Percentiles rank a stretch among this genome's conserved stretches.
These are phyloP conservation scores for Trametes sanguinea DNA, from an alignment of 768 basidiomycete genomes.

Conservation along the genomic window DNA sequence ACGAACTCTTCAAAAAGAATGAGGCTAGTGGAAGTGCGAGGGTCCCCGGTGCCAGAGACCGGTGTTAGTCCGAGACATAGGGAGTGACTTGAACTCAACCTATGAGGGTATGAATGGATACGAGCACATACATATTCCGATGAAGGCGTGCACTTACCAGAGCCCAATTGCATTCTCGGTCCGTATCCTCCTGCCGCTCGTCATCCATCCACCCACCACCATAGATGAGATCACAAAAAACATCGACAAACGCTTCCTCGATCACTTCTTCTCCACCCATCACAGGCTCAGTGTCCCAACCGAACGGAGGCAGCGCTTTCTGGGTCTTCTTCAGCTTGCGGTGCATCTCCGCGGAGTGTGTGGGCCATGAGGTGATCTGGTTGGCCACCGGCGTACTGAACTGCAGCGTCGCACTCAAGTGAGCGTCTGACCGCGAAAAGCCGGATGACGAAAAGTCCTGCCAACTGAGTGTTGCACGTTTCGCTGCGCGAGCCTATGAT, in stretches of 20 bases:
- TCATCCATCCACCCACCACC: slow-evolving; percentile 86
- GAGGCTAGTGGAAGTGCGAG: slow-evolving; percentile 69
- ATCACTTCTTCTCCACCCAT: slow-evolving; percentile 77
- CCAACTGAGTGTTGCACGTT: slow-evolving; percentile 87
- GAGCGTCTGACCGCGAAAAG: slow-evolving; percentile 77
- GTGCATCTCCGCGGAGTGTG: slow-evolving; percentile 68
- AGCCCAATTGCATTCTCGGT: slow-evolving; percentile 91
- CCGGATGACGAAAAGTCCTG: slow-evolving; percentile 84
- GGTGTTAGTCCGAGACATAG: slow-evolving; percentile 37
- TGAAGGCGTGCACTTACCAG: slow-evolving; percentile 54
- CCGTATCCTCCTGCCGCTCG: slow-evolving; percentile 69
- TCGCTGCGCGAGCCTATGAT: slow-evolving; percentile 60
- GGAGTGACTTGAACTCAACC: slow-evolving; percentile 87
- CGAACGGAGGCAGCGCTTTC: slow-evolving; percentile 79
- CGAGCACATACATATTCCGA: background rate
- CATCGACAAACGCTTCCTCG: slow-evolving; percentile 89
- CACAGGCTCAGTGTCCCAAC: slow-evolving; percentile 90
- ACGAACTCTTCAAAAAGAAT: slow-evolving; percentile 95
- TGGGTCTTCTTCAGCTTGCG: slow-evolving; percentile 85
- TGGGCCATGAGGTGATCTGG: slow-evolving; percentile 71
- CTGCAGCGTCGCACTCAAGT: slow-evolving; percentile 78
- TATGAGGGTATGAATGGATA: slow-evolving; percentile 31
- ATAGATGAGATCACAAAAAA: slow-evolving; percentile 80
- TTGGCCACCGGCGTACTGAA: slow-evolving; percentile 63
- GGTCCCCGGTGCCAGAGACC: slow-evolving; percentile 48